Conservation (phyloP, 2,329 filamentous ascomycete species). For the Ceratocystis eucalypticola region DNA sequence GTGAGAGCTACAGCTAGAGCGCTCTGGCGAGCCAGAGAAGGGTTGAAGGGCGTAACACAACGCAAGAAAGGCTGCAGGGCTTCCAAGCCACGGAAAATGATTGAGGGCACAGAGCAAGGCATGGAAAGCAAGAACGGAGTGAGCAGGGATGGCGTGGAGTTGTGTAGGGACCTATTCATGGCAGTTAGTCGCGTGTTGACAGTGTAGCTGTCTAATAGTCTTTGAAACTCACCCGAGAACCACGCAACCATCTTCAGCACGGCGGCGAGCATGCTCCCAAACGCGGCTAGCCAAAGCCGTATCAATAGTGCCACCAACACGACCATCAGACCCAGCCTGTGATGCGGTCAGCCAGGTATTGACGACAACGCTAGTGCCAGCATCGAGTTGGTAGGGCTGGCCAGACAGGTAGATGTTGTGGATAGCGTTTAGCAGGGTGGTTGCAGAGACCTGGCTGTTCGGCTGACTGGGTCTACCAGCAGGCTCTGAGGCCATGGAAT, state of each 20-base stretch:
- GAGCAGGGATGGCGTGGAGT: conserved; percentile 73
- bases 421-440: conserved; percentile 78
- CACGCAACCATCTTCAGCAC: conserved; percentile 91
- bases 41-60: conserved; percentile 78
- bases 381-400: conserved; percentile 75
- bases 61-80: conserved; percentile 76
- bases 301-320: conserved; percentile 67
- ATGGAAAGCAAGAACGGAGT: conserved; percentile 68
- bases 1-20: conserved; percentile 71
- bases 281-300: conserved; percentile 62
- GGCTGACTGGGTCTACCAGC: conserved; percentile 38
- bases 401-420: conserved; percentile 77
- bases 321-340: conserved; percentile 54
- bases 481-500: conserved; percentile 52
- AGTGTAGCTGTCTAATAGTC: neutral
- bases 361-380: conserved; percentile 79
- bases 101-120: conserved; percentile 62
- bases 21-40: conserved; percentile 66
- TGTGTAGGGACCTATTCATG: conserved; percentile 60
- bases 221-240: conserved; percentile 58
- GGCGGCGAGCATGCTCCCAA: conserved; percentile 90
- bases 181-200: neutral
- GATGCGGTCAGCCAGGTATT: conserved; percentile 88
- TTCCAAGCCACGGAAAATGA: conserved; percentile 64
- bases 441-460: conserved; percentile 71